Percentiles rank a stretch among this genome's conserved stretches.
phyloP scores from a whole-genome alignment of 805 yeast genomes.

The Schizosaccharomyces japonicus region DNA sequence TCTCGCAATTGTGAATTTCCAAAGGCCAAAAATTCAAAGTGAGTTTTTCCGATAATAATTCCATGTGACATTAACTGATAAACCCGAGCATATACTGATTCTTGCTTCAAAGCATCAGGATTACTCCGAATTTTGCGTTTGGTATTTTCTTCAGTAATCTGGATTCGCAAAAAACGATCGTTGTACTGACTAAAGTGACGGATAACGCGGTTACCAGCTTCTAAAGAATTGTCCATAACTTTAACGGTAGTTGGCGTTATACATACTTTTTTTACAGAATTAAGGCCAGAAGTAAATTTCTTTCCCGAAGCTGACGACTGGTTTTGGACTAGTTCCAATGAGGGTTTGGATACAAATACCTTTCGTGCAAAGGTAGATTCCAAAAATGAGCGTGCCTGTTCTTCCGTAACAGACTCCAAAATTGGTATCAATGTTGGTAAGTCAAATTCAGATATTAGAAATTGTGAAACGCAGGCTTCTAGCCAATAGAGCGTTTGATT shows the following conservation, averaged over 20 bases:
- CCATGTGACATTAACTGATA: background rate
- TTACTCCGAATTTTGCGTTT: background rate
- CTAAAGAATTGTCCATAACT: background rate
- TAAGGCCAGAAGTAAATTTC: no score
- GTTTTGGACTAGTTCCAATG: background rate
- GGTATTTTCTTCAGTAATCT: background rate
- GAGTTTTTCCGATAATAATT: background rate
- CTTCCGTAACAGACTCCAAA: background rate
- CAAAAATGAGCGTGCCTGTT: background rate
- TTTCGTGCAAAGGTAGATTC: no score
- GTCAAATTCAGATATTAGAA: background rate
- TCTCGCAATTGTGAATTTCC: conserved; percentile 1
- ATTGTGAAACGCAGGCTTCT: background rate
- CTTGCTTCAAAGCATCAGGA: background rate
- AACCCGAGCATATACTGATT: background rate
- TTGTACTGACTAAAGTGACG: background rate
- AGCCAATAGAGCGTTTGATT: background rate
- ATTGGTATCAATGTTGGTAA: background rate
- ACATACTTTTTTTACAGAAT: background rate
- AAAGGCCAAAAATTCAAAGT: conserved; percentile 2
- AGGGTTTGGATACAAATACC: background rate
- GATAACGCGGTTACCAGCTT: conserved; percentile 1
- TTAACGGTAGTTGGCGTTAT: background rate
- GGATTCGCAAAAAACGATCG: background rate
- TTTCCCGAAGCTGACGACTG: background rate